Conservation (phyloP, 1,284 basidiomycete species). For the Rhodotorula sp. region DNA sequence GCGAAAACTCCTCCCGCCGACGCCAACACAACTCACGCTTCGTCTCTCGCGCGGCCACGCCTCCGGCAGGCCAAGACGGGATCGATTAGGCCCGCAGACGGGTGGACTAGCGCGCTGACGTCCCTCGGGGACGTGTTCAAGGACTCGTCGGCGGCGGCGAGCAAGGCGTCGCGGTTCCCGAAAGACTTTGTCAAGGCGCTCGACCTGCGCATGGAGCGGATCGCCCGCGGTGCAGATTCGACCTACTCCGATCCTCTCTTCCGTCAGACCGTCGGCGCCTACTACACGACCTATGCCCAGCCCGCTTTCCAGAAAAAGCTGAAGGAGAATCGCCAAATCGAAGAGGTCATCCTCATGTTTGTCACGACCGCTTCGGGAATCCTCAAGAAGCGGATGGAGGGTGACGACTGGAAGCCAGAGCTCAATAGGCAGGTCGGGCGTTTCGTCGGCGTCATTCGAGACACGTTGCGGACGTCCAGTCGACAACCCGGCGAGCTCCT, state of each 20-base stretch:
- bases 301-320: conserved; percentile 80
- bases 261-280: conserved; percentile 80
- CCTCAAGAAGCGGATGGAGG: conserved; percentile 51
- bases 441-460: conserved; percentile 80
- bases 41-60: conserved; percentile 16
- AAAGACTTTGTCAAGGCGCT: conserved; percentile 85
- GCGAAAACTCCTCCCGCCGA: conserved; percentile 4
- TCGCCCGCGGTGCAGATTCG: conserved; percentile 85
- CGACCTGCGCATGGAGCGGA: conserved; percentile 78
- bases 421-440: conserved; percentile 84
- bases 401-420: conserved; percentile 88
- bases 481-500: conserved; percentile 70
- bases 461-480: conserved; percentile 58
- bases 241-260: conserved; percentile 81
- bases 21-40: conserved; percentile 15
- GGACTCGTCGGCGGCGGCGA: conserved; percentile 13
- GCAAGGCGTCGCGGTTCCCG: conserved; percentile 78
- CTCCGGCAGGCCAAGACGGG: conserved; percentile 10
- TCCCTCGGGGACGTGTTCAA: conserved; percentile 74
- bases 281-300: conserved; percentile 70
- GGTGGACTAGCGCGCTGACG: conserved; percentile 52
- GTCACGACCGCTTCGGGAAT: conserved; percentile 77
- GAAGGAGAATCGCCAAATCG: conserved; percentile 94
- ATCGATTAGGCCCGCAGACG: conserved; percentile 31
- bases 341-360: conserved; percentile 94